Conservation (phyloP, 1,284 basidiomycete species). For the Pholiota adiposa region DNA sequence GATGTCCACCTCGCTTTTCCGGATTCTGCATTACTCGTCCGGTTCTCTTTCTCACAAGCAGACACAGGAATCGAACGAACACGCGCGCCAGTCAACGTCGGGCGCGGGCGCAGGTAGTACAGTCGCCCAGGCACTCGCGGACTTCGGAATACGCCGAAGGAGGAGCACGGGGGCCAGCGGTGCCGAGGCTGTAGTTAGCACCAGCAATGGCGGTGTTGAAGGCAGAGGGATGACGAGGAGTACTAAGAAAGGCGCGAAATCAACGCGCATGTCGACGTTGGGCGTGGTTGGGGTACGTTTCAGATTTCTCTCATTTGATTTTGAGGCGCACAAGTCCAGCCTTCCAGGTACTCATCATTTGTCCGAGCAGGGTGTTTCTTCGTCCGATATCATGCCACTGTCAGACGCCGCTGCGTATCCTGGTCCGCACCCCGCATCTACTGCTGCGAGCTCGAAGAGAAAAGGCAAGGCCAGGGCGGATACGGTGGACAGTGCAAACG, state of each 20-base stretch:
- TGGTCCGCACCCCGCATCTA: constrained; percentile 5
- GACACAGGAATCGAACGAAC: background rate
- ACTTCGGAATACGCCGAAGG: constrained; percentile 36
- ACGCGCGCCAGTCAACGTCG: background rate
- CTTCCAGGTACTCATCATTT: background rate
- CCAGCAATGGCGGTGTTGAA: background rate
- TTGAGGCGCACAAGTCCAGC: constrained; percentile 5
- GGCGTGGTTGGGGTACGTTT: constrained; percentile 2
- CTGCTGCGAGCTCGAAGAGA: background rate
- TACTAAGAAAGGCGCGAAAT: constrained; percentile 5
- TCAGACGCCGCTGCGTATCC: constrained; percentile 10
- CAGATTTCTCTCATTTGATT: constrained; percentile 22
- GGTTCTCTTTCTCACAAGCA: constrained; percentile 1
- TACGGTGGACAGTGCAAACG: constrained; percentile 13
- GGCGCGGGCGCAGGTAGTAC: background rate
- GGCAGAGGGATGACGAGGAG: background rate
- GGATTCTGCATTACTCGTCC: background rate
- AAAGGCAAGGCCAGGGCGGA: constrained; percentile 7
- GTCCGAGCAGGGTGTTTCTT: background rate
- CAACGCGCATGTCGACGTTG: constrained; percentile 5
- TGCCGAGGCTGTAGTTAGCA: constrained; percentile 5
- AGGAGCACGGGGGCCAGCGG: constrained; percentile 39
- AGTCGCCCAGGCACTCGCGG: constrained; percentile 23
- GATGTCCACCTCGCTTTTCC: background rate
- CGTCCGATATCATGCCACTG: constrained; percentile 18